Evolutionary conservation across 805 yeast genomes (phyloP), one percentile per base, ranked within the genome.

Genomic region (Wickerhamia fluorescens): DNA sequence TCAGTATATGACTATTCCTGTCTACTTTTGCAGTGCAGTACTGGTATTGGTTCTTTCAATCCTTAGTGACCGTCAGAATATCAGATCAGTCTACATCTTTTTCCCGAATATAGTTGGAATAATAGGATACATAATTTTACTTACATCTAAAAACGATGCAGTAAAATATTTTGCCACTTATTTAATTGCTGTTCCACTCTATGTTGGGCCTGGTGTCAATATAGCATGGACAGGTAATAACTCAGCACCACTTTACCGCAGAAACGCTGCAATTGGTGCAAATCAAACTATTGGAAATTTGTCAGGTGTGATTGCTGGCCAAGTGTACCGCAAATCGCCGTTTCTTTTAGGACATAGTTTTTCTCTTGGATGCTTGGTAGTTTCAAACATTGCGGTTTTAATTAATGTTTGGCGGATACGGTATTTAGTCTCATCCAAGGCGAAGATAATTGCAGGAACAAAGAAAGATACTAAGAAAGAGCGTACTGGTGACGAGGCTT

Each of bases 291-390:
- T 66, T 11, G 73, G 72, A 6, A 68, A 68, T 36, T 34, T 59
- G 16, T 55, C 71, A 5, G 74, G 74, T 29, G 65, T 58, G 3
- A 47, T 66, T 34, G 59, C 63, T 19, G 63, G 65, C 16, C 71
- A 65, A 38, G 57, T 66, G 14, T 67, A 64, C 44, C 43, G 61
- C 20, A 38, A 42, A 6, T 42, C 68, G 3, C 67, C 68, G 4
- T 66, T 57, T 33, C 40, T 33, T 9, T 42, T 62, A 16, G 71
- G 72, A 2, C 56, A 62, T 33, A 51, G 56, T 3, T 60, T 61
- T 32, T 53, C 68, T 6, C 37, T 63, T 17, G 68, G 70, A 4
- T 40, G 56, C 19, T 41, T 49, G 20, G 43, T 36, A 6, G 37
- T 53, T 16, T 39, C 50, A 3, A 40, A 39, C 20, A 23, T 46